Percentiles rank a stretch among this genome's conserved stretches.
phyloP scores from a whole-genome alignment of 805 yeast genomes.

The Saturnispora dispora region DNA sequence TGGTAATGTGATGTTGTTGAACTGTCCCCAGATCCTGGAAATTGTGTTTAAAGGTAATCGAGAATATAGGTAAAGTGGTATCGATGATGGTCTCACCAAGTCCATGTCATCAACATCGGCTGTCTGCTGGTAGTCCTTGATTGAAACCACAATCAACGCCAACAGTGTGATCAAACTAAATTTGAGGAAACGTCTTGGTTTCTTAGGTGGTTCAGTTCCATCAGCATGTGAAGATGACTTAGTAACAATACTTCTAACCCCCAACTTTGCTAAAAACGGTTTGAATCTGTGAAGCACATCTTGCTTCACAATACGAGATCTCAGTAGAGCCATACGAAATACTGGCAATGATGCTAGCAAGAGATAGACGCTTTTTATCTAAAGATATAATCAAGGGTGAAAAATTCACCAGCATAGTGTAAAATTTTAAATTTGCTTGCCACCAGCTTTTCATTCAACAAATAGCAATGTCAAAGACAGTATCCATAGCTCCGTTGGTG shows the following conservation, averaged over 20 bases:
- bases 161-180: slow-evolving; percentile 8
- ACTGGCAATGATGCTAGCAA: neutral
- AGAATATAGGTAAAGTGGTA: slow-evolving; percentile 85
- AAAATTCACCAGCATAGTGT: neutral
- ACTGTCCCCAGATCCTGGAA: slow-evolving; percentile 90
- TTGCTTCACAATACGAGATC: neutral
- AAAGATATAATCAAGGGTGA: neutral
- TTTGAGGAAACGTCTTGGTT: slow-evolving; percentile 5
- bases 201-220: neutral
- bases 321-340: neutral
- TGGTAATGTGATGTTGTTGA: slow-evolving; percentile 78
- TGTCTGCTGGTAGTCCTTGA: slow-evolving; percentile 16
- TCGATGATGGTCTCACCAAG: slow-evolving; percentile 55
- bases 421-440: neutral
- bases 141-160: slow-evolving; percentile 9
- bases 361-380: neutral
- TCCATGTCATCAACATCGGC: slow-evolving; percentile 18
- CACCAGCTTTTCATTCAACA: neutral
- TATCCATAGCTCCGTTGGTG: slow-evolving; percentile 92
- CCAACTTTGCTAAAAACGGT: neutral
- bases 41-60: slow-evolving; percentile 85
- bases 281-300: neutral
- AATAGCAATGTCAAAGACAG: slow-evolving; percentile 33
- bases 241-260: neutral
- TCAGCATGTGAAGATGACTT: neutral